Percentiles rank a stretch among this genome's conserved stretches.
These are phyloP conservation scores for Eucalyptus marginata DNA, from an alignment of 345 rosid species.

Conservation along the genomic window DNA sequence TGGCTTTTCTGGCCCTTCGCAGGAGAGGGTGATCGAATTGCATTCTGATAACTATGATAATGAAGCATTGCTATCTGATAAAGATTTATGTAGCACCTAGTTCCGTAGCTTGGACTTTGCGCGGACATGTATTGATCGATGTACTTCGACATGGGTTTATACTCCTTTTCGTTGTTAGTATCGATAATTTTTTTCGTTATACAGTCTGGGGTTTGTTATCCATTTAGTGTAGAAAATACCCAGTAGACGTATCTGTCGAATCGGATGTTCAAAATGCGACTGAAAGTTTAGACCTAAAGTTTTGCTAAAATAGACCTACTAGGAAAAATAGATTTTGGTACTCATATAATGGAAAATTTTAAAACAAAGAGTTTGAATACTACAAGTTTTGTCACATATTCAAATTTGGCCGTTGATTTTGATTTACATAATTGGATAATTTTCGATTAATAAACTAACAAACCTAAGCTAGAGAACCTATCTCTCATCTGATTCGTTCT, in stretches of 20 bases:
- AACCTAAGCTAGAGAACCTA: too few relatives aligned
- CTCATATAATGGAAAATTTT: neutral
- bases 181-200: neutral
- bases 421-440: too few relatives aligned
- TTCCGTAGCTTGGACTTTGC: neutral
- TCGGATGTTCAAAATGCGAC: neutral
- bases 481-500: too few relatives aligned
- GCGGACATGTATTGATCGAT: neutral
- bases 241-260: rapidly evolving
- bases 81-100: neutral
- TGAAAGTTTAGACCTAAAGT: neutral
- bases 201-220: neutral
- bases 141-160: neutral
- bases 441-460: too few relatives aligned
- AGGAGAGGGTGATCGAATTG: neutral
- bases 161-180: neutral
- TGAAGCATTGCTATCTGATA: neutral
- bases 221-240: neutral
- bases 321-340: neutral
- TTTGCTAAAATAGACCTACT: neutral
- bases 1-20: neutral
- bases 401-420: too few relatives aligned
- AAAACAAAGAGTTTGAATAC: neutral
- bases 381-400: neutral
- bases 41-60: neutral